Conservation (phyloP, 2,329 filamentous ascomycete species). For the Waltergamsia citrina region DNA sequence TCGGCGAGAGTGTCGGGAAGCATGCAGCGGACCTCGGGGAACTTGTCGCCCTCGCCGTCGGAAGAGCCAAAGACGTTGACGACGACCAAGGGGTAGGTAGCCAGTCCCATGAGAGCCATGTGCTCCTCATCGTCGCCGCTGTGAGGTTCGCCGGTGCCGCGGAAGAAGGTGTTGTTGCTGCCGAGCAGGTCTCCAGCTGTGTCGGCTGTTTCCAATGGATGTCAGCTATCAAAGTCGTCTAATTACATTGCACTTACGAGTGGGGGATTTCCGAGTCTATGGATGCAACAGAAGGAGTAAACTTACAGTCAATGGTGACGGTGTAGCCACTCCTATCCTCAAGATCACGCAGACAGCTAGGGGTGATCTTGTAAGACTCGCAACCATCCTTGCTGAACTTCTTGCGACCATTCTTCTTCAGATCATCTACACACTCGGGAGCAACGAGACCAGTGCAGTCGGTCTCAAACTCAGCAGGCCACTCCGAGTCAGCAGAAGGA, state of each 20-base stretch:
- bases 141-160: slow-evolving; percentile 2
- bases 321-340: not conserved
- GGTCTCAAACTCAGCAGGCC: not conserved
- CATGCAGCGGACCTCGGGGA: slow-evolving; percentile 1
- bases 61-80: slow-evolving; percentile 4
- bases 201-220: no score
- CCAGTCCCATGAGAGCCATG: not conserved
- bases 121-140: not conserved
- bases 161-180: slow-evolving; percentile 5
- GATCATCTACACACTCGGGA: slow-evolving; percentile 4
- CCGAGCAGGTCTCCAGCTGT: slow-evolving; percentile 1
- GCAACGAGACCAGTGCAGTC: slow-evolving; percentile 5
- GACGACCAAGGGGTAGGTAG: slow-evolving; percentile 5
- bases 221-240: no score
- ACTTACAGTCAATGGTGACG: slow-evolving; percentile 1
- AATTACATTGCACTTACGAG: no score
- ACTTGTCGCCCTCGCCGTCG: slow-evolving; percentile 1
- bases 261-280: no score
- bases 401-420: slow-evolving; percentile 2
- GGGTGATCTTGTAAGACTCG: not conserved
- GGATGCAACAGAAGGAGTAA: no score
- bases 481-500: not conserved
- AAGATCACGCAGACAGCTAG: slow-evolving; percentile 5
- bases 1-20: not conserved
- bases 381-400: slow-evolving; percentile 4